Base-by-base conservation (phyloP, 2,329 filamentous ascomycete species). In the Paraphaeosphaeria sporulosa region DNA sequence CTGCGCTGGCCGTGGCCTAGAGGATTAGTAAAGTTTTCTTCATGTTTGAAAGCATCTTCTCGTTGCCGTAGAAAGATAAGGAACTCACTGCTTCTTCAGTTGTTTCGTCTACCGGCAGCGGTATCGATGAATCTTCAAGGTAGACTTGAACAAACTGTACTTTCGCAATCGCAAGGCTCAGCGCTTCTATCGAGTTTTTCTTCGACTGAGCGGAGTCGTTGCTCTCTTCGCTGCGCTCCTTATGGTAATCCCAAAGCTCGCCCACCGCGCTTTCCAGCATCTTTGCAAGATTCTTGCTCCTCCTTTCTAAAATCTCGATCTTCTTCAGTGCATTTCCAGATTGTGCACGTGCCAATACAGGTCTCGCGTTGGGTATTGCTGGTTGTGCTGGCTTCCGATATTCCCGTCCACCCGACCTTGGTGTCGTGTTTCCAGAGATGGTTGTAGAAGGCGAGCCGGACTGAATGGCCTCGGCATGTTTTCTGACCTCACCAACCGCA, bases 401-500 rank as follows among this genome's bases (percentile, higher is more conserved):
- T 49, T 76, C 75, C 61, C 75, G 65, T 43, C 74, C 74, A 27
- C 74, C 74, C 21, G 75, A 71, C 48, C 75, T 65, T 15, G 73
- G 74, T 10, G 73, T 73, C 19, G 49, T 70, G 21, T 74, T 72
- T 4, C 76, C 71, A 30, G 59, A 61, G 4, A 30, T 10, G 25
- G 52, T n/a, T 27, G 52, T 27, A n/a, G 75, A 75, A 23, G 43
- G 60, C 4, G 55, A 59, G 15, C 65, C 68, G 13, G 70, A 64
- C 64, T 91, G 89, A 34, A 90, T 82, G 32, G 85, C 85, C 69
- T 90, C 86, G 65, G 94, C 87, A 65, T 93, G 93, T 69, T 90
- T 90, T 61, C 87, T 86, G 52, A 94, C 90, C 76, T 96, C 92
- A 9, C 89, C 89, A 71, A 95, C 86, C 19, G 92, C 91, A 66